Evolutionary conservation across 2,329 filamentous ascomycete species (phyloP).

Genomic region (Pseudocercospora pini-densiflorae): DNA sequence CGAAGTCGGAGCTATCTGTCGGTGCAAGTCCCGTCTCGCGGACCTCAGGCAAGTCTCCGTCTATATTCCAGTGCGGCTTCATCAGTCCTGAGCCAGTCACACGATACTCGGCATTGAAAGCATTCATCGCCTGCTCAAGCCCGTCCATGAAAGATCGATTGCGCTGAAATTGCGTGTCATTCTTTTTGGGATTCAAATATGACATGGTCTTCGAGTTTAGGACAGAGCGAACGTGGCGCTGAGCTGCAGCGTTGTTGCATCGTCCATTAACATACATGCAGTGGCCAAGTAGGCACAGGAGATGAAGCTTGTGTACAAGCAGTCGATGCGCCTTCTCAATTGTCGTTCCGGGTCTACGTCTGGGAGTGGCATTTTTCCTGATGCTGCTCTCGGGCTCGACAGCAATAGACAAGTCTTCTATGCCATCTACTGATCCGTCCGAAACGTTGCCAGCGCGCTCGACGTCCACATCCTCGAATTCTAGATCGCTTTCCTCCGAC

Average conservation of each 20-base stretch:
- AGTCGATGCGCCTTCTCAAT: constrained; percentile 66
- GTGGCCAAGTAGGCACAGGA: constrained; percentile 82
- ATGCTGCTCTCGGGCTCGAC: constrained; percentile 41
- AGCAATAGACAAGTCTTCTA: constrained; percentile 48
- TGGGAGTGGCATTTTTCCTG: constrained; percentile 41
- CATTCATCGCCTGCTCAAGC: constrained; percentile 68
- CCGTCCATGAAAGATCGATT: constrained; percentile 80
- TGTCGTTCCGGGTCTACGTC: constrained; percentile 59
- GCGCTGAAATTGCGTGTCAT: constrained; percentile 73
- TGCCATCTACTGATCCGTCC: constrained; percentile 29
- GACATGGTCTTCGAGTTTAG: constrained; percentile 68
- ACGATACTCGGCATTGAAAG: constrained; percentile 72
- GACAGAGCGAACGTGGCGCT: constrained; percentile 62
- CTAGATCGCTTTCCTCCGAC: constrained; percentile 58
- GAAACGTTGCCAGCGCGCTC: constrained; percentile 38
- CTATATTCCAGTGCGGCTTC: constrained; percentile 72
- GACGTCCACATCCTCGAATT: constrained; percentile 66
- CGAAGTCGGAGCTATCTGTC: constrained; percentile 66
- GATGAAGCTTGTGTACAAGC: constrained; percentile 82
- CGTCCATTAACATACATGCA: constrained; percentile 77
- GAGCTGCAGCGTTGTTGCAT: constrained; percentile 66
- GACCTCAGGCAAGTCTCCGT: constrained; percentile 51
- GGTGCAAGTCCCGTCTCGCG: constrained; percentile 21
- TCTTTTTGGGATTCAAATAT: constrained; percentile 70
- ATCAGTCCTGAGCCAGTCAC: constrained; percentile 73